These are phyloP conservation scores for Colletotrichum shisoi DNA, from an alignment of 2,329 filamentous ascomycete genomes.

Conservation along the genomic window DNA sequence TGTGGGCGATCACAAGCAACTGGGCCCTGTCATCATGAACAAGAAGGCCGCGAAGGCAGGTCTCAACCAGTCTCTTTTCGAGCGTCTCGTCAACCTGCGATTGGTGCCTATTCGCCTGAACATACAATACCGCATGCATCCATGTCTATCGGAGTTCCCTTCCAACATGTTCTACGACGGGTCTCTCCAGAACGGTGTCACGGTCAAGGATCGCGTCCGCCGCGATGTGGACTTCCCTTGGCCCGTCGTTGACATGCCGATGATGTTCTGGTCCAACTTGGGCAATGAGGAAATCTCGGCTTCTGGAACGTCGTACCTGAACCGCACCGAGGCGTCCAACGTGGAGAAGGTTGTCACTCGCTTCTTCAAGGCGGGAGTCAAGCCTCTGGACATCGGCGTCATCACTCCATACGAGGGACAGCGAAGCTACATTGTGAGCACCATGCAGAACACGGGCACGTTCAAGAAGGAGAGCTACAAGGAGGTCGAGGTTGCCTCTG, in stretches of 20 bases:
- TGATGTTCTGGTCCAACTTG: slow-evolving; percentile 99
- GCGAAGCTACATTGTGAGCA: slow-evolving; percentile 96
- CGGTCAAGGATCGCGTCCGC: slow-evolving; percentile 84
- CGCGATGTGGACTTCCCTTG: slow-evolving; percentile 97
- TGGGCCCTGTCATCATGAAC: slow-evolving; percentile 99
- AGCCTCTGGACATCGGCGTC: slow-evolving; percentile 90
- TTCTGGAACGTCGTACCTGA: slow-evolving; percentile 96
- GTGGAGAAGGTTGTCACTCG: slow-evolving; percentile 98
- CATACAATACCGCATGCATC: slow-evolving; percentile 99
- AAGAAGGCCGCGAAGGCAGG: slow-evolving; percentile 99
- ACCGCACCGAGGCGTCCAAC: slow-evolving; percentile 94
- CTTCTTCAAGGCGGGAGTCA: slow-evolving; percentile 99
- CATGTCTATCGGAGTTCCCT: slow-evolving; percentile 93
- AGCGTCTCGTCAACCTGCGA: slow-evolving; percentile 91
- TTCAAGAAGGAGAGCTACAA: slow-evolving; percentile 99
- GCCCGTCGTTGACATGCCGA: slow-evolving; percentile 91
- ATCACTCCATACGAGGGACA: slow-evolving; percentile 99
- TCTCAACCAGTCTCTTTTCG: slow-evolving; percentile 97
- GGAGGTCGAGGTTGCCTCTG: slow-evolving; percentile 96
- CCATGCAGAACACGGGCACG: slow-evolving; percentile 97
- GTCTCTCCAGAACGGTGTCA: slow-evolving; percentile 94
- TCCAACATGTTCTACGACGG: slow-evolving; percentile 99
- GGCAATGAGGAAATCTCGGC: slow-evolving; percentile 98
- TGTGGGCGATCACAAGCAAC: slow-evolving; percentile 96
- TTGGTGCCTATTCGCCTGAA: slow-evolving; percentile 91